phyloP scores from a whole-genome alignment of 139 green algal species.

The Chlorella sp. region DNA sequence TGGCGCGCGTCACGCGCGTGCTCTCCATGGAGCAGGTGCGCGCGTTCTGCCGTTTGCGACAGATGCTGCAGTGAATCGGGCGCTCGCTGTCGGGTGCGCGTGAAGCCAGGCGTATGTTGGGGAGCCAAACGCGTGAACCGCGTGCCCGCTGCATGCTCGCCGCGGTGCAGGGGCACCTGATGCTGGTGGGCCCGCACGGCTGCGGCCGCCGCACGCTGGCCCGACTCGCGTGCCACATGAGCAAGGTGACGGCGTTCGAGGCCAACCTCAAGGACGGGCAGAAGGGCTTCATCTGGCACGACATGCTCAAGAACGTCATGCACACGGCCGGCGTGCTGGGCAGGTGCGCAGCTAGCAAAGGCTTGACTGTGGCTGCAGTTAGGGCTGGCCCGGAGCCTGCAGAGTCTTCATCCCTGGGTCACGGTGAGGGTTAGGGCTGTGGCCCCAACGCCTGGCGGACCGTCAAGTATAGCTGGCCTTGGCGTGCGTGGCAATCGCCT shows the following conservation, averaged over 20 bases:
- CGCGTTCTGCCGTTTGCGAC: not conserved
- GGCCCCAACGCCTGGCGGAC: no score
- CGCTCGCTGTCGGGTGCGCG: no score
- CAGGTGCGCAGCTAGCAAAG: conserved; percentile 25
- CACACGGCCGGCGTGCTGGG: conserved; percentile 24
- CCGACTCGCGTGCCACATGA: conserved; percentile 20
- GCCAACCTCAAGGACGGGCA: conserved; percentile 30
- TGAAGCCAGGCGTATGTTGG: no score
- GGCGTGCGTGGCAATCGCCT: no score
- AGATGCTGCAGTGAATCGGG: no score
- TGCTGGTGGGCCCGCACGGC: conserved; percentile 20
- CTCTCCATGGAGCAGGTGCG: conserved; percentile 36
- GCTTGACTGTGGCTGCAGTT: not conserved
- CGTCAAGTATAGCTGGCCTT: no score
- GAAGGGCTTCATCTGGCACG: conserved; percentile 25
- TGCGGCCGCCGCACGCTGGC: conserved; percentile 25
- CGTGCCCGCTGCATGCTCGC: no score
- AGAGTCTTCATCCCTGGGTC: no score
- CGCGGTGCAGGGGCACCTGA: conserved; percentile 25
- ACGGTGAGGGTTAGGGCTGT: no score
- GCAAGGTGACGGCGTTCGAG: conserved; percentile 14
- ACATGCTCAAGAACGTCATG: conserved; percentile 24
- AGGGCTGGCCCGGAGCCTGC: no score
- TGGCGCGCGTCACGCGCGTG: conserved; percentile 22
- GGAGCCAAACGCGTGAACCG: no score